These are phyloP conservation scores for Mycothermus thermophilus DNA, from an alignment of 495 filamentous ascomycete species.

Conservation along the genomic window DNA sequence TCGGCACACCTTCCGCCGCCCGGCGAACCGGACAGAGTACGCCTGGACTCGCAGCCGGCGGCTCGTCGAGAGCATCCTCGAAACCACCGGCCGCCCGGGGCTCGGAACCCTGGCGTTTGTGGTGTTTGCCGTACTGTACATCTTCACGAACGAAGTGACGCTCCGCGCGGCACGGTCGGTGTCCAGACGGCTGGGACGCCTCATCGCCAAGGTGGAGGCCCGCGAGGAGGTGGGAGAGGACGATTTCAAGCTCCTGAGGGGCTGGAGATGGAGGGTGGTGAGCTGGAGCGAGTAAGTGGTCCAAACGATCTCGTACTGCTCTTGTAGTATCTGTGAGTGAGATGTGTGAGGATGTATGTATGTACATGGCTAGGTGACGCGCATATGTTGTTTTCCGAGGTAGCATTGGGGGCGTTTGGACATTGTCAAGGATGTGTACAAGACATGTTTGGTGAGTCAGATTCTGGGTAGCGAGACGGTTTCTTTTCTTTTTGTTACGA, in stretches of 20 bases:
- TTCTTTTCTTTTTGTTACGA: no score
- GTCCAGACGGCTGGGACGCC: constrained; percentile 25
- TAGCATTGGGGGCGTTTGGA: no score
- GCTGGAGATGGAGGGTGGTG: constrained; percentile 35
- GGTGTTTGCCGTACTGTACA: constrained; percentile 32
- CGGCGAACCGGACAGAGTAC: constrained; percentile 32
- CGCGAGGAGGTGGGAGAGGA: constrained; percentile 25
- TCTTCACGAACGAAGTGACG: constrained; percentile 35
- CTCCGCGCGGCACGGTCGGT: constrained; percentile 29
- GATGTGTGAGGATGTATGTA: no score
- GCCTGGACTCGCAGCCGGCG: constrained; percentile 30
- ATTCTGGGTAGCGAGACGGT: no score
- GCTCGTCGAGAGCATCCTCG: constrained; percentile 28
- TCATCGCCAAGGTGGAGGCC: constrained; percentile 27
- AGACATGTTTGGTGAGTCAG: no score
- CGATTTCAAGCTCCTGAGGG: constrained; percentile 27
- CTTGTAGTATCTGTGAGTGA: no score
- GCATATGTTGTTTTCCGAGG: no score
- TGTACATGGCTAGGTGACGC: no score
- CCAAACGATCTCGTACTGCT: no score
- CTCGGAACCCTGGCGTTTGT: constrained; percentile 32
- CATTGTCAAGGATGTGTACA: no score
- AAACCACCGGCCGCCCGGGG: constrained; percentile 21
- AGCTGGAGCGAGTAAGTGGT: constrained; percentile 24
- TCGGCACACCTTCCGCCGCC: constrained; percentile 29